Evolutionary conservation across 495 filamentous ascomycete genomes (phyloP).

Genomic region (Penicillium argentinense): DNA sequence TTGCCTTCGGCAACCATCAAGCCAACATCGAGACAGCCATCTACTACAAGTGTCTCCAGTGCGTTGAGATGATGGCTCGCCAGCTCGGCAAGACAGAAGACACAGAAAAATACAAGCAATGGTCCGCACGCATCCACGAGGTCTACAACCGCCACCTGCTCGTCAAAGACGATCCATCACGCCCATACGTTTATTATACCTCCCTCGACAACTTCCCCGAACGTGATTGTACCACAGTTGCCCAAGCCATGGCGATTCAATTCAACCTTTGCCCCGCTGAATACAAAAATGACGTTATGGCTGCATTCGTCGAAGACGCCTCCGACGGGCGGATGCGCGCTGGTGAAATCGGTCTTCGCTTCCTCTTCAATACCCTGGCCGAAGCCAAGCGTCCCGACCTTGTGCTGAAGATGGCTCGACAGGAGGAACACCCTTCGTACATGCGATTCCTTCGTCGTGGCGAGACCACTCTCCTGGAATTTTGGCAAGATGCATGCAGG

Average conservation of each 20-base stretch:
- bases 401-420: slow-evolving; percentile 27
- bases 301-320: slow-evolving; percentile 23
- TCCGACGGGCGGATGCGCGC: slow-evolving; percentile 23
- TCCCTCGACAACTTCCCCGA: slow-evolving; percentile 23
- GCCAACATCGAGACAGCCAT: slow-evolving; percentile 33
- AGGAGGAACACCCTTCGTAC: slow-evolving; percentile 31
- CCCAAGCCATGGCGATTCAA: slow-evolving; percentile 29
- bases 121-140: slow-evolving; percentile 21
- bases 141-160: slow-evolving; percentile 28
- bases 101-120: slow-evolving; percentile 14
- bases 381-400: slow-evolving; percentile 27
- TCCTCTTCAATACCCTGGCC: slow-evolving; percentile 26
- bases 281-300: slow-evolving; percentile 22
- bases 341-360: slow-evolving; percentile 29
- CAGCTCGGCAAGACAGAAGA: slow-evolving; percentile 23
- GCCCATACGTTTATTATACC: slow-evolving; percentile 24
- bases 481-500: slow-evolving; percentile 32
- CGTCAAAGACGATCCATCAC: slow-evolving; percentile 16
- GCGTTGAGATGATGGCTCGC: slow-evolving; percentile 26
- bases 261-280: slow-evolving; percentile 20
- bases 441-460: slow-evolving; percentile 32
- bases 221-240: slow-evolving; percentile 23
- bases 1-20: slow-evolving; percentile 32
- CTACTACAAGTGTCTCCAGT: slow-evolving; percentile 28
- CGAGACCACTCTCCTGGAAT: slow-evolving; percentile 28